Evolutionary conservation across 2,329 filamentous ascomycete species (phyloP).

Genomic region (Reticulascus tulasneorum): DNA sequence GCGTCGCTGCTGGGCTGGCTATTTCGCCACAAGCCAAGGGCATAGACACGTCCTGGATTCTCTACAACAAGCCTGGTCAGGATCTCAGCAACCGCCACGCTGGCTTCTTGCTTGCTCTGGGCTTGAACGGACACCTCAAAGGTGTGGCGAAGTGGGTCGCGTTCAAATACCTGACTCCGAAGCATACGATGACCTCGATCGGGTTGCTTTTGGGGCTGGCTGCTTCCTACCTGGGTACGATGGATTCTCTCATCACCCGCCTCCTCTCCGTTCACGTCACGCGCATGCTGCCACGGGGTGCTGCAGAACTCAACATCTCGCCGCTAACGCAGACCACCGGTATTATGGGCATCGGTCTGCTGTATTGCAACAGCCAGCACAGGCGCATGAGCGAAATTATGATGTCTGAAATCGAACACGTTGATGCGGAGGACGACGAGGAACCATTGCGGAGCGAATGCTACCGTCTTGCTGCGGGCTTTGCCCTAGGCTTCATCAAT

Average conservation of each 20-base stretch:
- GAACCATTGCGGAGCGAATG: constrained; percentile 87
- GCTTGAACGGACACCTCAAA: constrained; percentile 91
- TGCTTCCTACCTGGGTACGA: constrained; percentile 91
- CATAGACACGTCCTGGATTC: constrained; percentile 97
- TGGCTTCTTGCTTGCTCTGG: constrained; percentile 84
- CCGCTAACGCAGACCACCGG: constrained; percentile 92
- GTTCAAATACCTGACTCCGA: constrained; percentile 98
- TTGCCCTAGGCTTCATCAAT: constrained; percentile 91
- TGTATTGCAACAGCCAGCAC: constrained; percentile 95
- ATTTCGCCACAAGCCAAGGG: constrained; percentile 87
- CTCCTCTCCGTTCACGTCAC: constrained; percentile 94
- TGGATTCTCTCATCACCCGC: constrained; percentile 93
- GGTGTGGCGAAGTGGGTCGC: constrained; percentile 95
- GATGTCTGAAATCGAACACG: constrained; percentile 92
- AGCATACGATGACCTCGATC: constrained; percentile 98
- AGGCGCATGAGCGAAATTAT: constrained; percentile 98
- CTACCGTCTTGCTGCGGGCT: constrained; percentile 92
- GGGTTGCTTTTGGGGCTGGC: constrained; percentile 89
- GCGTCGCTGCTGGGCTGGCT: constrained; percentile 85
- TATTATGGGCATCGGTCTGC: constrained; percentile 91
- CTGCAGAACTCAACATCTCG: constrained; percentile 90
- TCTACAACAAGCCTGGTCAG: constrained; percentile 86
- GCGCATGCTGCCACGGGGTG: constrained; percentile 85
- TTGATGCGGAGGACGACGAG: constrained; percentile 75
- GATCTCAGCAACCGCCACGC: constrained; percentile 96